Percentiles rank a stretch among this genome's conserved stretches.
Evolutionary conservation across 768 basidiomycete genomes (phyloP).

Genomic region (Mrakia frigida): DNA sequence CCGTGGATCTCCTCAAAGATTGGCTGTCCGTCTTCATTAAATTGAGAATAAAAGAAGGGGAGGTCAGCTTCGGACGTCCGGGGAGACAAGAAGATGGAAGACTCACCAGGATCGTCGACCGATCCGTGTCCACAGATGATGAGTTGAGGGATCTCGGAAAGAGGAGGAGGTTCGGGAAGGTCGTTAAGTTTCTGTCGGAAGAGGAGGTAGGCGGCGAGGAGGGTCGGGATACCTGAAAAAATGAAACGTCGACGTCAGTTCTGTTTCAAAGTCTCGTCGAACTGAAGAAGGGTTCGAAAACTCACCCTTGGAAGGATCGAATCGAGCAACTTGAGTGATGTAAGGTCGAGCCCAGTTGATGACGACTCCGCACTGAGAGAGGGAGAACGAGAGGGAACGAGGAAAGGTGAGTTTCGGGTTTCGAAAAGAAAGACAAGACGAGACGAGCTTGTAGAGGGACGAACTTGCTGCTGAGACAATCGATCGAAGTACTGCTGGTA

Average conservation of each 20-base stretch:
- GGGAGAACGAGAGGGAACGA: not conserved
- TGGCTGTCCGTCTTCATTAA: conserved; percentile 52
- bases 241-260: not conserved
- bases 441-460: too few species aligned
- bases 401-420: not conserved
- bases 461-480: conserved; percentile 38
- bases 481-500: conserved; percentile 42
- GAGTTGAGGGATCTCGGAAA: conserved; percentile 41
- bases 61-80: not conserved
- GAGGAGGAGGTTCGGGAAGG: not conserved
- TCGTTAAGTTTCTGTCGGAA: conserved; percentile 61
- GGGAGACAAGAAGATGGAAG: not conserved
- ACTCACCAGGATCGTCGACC: conserved; percentile 26
- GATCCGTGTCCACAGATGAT: conserved; percentile 40
- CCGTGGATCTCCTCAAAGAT: conserved; percentile 65
- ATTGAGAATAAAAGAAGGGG: not conserved
- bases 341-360: conserved; percentile 61
- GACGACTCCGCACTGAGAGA: conserved; percentile 36
- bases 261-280: conserved; percentile 49
- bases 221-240: conserved; percentile 40
- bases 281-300: not conserved
- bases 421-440: not conserved
- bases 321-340: conserved; percentile 85
- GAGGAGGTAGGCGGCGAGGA: conserved; percentile 69
- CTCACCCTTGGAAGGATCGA: conserved; percentile 75